Evolutionary conservation across 2,329 filamentous ascomycete genomes (phyloP).

Genomic region (Dothideomycetidae sp.): DNA sequence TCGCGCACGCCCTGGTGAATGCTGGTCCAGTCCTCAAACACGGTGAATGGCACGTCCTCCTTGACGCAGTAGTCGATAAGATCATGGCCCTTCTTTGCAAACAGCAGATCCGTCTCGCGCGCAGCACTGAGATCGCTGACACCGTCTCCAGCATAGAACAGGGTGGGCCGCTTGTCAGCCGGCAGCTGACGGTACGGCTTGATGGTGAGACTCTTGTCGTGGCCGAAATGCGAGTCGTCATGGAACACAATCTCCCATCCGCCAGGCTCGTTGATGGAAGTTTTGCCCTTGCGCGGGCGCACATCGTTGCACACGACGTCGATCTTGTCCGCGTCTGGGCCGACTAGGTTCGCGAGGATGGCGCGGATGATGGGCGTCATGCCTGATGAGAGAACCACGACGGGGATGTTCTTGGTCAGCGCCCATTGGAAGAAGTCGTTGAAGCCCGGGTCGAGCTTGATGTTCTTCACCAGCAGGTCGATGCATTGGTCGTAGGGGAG

Average conservation of each 20-base stretch:
- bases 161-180: constrained; percentile 52
- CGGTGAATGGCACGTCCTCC: constrained; percentile 72
- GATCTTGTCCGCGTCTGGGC: constrained; percentile 62
- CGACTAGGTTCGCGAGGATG: constrained; percentile 65
- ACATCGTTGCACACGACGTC: constrained; percentile 87
- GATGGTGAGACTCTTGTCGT: constrained; percentile 90
- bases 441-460: constrained; percentile 81
- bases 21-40: constrained; percentile 70
- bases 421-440: constrained; percentile 77
- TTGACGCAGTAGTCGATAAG: constrained; percentile 76
- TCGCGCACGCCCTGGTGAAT: constrained; percentile 65
- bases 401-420: constrained; percentile 66
- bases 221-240: constrained; percentile 82
- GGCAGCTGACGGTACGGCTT: constrained; percentile 69
- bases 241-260: constrained; percentile 85
- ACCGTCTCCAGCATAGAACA: constrained; percentile 93
- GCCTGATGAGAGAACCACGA: constrained; percentile 81
- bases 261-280: constrained; percentile 55
- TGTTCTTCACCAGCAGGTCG: constrained; percentile 61
- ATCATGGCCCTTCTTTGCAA: constrained; percentile 84
- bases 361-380: constrained; percentile 87
- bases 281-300: constrained; percentile 48
- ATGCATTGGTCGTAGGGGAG: constrained; percentile 74
- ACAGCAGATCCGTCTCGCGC: constrained; percentile 80
- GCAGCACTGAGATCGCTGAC: constrained; percentile 87